Evolutionary conservation across 2,329 filamentous ascomycete genomes (phyloP).

Genomic region (Colletotrichum sojae): DNA sequence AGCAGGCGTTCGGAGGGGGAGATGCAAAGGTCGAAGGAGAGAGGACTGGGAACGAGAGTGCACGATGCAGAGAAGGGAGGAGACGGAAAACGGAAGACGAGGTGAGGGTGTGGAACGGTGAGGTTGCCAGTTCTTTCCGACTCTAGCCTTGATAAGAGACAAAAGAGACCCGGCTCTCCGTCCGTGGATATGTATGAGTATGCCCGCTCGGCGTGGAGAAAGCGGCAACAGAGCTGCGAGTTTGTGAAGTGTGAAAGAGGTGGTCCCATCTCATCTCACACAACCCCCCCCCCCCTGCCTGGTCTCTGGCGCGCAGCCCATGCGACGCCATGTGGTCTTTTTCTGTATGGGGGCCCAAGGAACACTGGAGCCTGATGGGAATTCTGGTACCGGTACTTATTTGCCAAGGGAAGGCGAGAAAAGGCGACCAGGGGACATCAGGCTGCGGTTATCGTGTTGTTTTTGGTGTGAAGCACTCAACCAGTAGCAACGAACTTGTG

Average conservation of each 20-base stretch:
- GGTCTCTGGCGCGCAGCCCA: constrained; percentile 19
- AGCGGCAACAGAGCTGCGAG: not conserved
- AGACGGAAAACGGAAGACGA: constrained; percentile 21
- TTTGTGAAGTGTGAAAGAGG: constrained; percentile 1
- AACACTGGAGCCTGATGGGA: constrained; percentile 17
- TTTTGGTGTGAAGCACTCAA: constrained; percentile 24
- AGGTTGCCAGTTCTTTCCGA: constrained; percentile 29
- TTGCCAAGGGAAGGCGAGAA: not conserved
- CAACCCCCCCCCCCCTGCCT: not conserved
- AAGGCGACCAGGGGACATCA: constrained; percentile 18
- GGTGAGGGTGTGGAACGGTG: constrained; percentile 33
- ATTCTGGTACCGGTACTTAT: constrained; percentile 32
- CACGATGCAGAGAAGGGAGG: constrained; percentile 9
- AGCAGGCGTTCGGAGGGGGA: not conserved
- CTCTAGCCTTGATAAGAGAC: constrained; percentile 33
- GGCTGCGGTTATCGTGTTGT: constrained; percentile 25
- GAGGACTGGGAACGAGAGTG: constrained; percentile 20
- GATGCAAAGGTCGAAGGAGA: constrained; percentile 9
- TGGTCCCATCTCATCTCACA: constrained; percentile 15
- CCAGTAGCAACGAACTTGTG: constrained; percentile 17
- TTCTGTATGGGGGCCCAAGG: constrained; percentile 35
- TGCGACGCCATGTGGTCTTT: constrained; percentile 14
- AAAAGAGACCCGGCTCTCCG: constrained; percentile 1
- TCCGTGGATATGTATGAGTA: not conserved
- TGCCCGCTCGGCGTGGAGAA: constrained; percentile 34